Conservation (phyloP, 2,329 filamentous ascomycete genomes). For the Neonectria sp. region DNA sequence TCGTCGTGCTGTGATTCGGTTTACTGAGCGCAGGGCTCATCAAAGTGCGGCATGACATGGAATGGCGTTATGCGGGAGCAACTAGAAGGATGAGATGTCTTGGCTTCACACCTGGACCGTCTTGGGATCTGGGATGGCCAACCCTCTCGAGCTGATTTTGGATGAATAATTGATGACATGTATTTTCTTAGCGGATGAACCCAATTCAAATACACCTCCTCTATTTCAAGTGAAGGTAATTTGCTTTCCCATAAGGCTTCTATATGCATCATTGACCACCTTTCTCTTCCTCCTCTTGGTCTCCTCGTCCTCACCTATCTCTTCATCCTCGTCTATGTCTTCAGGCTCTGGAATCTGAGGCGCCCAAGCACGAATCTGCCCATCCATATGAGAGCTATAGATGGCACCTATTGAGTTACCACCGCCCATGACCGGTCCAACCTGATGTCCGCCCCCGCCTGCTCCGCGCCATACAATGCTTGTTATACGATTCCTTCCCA, state of each 20-base stretch:
- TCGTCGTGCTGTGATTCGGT: conserved; percentile 74
- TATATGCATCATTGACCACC: conserved; percentile 84
- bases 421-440: conserved; percentile 73
- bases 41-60: conserved; percentile 23
- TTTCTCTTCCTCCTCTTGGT: conserved; percentile 77
- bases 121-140: background rate
- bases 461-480: conserved; percentile 80
- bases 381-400: conserved; percentile 88
- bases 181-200: background rate
- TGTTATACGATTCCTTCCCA: conserved; percentile 78
- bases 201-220: background rate
- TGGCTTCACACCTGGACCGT: background rate
- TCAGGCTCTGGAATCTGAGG: conserved; percentile 70
- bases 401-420: conserved; percentile 69
- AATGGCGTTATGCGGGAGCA: conserved; percentile 32
- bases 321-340: conserved; percentile 64
- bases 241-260: conserved; percentile 79
- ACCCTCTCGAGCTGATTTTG: background rate
- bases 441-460: conserved; percentile 71
- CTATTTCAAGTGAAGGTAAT: conserved; percentile 71
- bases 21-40: conserved; percentile 20
- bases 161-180: background rate
- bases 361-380: conserved; percentile 85
- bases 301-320: conserved; percentile 59
- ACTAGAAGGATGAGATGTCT: background rate